phyloP scores from a whole-genome alignment of 768 basidiomycete genomes.

The Thelephora aurantiotincta region DNA sequence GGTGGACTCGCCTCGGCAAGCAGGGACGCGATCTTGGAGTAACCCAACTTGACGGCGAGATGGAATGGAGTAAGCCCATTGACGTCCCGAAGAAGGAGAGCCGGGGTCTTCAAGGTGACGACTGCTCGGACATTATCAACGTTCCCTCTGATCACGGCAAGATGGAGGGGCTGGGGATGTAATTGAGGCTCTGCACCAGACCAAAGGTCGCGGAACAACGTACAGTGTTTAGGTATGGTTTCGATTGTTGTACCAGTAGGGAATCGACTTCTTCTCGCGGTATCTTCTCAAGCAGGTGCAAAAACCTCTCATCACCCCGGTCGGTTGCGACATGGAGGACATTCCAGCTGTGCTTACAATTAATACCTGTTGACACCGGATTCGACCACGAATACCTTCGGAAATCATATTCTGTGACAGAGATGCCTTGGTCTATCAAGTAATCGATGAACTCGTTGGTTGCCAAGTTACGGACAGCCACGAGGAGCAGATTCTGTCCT shows the following conservation, averaged over 20 bases:
- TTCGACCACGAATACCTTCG: slow-evolving; percentile 24
- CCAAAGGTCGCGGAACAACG: not conserved
- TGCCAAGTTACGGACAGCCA: slow-evolving; percentile 22
- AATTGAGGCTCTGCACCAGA: not conserved
- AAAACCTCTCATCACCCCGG: slow-evolving; percentile 19
- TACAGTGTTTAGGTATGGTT: slow-evolving; percentile 32
- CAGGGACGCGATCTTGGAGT: slow-evolving; percentile 20
- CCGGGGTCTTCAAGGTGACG: slow-evolving; percentile 20
- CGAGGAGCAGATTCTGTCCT: slow-evolving; percentile 29
- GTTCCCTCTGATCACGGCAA: slow-evolving; percentile 28
- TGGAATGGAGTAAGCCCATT: slow-evolving; percentile 42
- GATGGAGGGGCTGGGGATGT: slow-evolving; percentile 31
- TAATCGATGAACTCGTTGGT: slow-evolving; percentile 30
- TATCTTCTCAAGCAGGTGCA: slow-evolving; percentile 33
- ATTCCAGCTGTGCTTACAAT: slow-evolving; percentile 29
- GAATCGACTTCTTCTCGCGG: slow-evolving; percentile 32
- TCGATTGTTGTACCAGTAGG: slow-evolving; percentile 32
- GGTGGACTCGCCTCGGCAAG: slow-evolving; percentile 25
- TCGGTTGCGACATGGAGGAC: slow-evolving; percentile 31
- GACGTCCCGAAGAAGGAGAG: slow-evolving; percentile 26
- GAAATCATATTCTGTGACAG: slow-evolving; percentile 27
- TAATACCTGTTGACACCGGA: not conserved
- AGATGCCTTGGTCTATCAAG: slow-evolving; percentile 31
- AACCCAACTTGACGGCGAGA: slow-evolving; percentile 24
- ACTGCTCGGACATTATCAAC: slow-evolving; percentile 17